These are phyloP conservation scores for Wickerhamomyces bovis DNA, from an alignment of 805 yeast species.

Conservation along the genomic window DNA sequence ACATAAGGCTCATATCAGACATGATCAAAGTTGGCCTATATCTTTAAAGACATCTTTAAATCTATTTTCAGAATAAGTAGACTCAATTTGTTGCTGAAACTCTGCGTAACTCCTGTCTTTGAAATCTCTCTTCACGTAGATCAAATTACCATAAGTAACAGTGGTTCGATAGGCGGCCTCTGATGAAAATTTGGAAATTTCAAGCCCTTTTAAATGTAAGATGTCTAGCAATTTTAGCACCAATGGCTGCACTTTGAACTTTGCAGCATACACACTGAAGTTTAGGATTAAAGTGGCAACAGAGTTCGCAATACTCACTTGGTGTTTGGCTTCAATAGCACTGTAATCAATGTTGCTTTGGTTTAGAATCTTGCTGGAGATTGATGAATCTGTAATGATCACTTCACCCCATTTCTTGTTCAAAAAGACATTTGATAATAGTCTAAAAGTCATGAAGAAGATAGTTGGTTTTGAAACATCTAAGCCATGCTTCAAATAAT, in stretches of 20 bases:
- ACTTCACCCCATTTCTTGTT: slow-evolving; percentile 42
- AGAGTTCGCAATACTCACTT: slow-evolving; percentile 32
- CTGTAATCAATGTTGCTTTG: slow-evolving; percentile 8
- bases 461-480: slow-evolving; percentile 23
- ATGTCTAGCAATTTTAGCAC: slow-evolving; percentile 27
- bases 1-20: too few relatives aligned
- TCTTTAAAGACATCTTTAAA: slow-evolving; percentile 17
- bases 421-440: slow-evolving; percentile 47
- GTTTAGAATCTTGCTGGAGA: slow-evolving; percentile 30
- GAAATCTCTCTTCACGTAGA: slow-evolving; percentile 26
- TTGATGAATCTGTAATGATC: slow-evolving; percentile 35
- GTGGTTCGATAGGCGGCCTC: slow-evolving; percentile 66
- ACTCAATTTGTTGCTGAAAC: slow-evolving; percentile 6
- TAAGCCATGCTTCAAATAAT: slow-evolving; percentile 37
- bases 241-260: slow-evolving; percentile 25
- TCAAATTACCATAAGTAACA: slow-evolving; percentile 58
- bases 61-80: slow-evolving; percentile 11
- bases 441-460: slow-evolving; percentile 50
- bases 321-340: slow-evolving; percentile 10
- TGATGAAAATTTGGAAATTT: slow-evolving; percentile 33
- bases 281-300: slow-evolving; percentile 46
- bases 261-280: slow-evolving; percentile 35
- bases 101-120: slow-evolving; percentile 11
- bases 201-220: slow-evolving; percentile 23
- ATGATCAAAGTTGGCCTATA: slow-evolving; percentile 3